phyloP scores from a whole-genome alignment of 768 basidiomycete genomes.

The Pleurotus sapidus region DNA sequence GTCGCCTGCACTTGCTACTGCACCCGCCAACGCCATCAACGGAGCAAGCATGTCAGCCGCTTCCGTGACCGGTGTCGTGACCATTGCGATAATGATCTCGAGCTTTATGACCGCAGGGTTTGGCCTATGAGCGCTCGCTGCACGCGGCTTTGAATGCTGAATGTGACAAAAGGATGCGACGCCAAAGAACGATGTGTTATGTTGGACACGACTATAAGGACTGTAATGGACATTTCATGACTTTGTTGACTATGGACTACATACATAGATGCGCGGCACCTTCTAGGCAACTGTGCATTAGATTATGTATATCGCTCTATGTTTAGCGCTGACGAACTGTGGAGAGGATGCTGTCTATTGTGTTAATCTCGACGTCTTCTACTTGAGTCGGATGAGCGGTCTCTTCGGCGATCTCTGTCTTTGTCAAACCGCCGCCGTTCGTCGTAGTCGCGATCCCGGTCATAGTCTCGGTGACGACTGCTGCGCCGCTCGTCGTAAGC shows the following conservation, averaged over 20 bases:
- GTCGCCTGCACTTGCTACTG: background rate
- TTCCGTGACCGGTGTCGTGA: background rate
- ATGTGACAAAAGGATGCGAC: background rate
- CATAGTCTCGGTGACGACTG: conserved; percentile 9
- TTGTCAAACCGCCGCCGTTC: conserved; percentile 27
- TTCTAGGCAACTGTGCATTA: background rate
- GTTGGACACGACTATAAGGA: background rate
- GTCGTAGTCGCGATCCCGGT: conserved; percentile 26
- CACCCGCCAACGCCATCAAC: background rate
- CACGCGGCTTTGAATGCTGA: background rate
- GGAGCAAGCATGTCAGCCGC: background rate
- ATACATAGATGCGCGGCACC: background rate
- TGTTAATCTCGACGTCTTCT: conserved; percentile 20
- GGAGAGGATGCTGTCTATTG: background rate
- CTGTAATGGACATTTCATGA: conserved; percentile 1
- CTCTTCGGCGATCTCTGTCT: conserved; percentile 29
- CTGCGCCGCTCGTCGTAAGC: background rate
- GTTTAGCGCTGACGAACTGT: background rate
- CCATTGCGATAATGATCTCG: background rate
- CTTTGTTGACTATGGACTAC: background rate
- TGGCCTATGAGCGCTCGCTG: background rate
- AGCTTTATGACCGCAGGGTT: background rate
- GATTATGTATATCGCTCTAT: background rate
- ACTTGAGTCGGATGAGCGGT: conserved; percentile 25
- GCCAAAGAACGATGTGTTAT: background rate